Evolutionary conservation across 345 rosid species (phyloP), one percentile per base, ranked within the genome.

Genomic region (Garcia nutans): DNA sequence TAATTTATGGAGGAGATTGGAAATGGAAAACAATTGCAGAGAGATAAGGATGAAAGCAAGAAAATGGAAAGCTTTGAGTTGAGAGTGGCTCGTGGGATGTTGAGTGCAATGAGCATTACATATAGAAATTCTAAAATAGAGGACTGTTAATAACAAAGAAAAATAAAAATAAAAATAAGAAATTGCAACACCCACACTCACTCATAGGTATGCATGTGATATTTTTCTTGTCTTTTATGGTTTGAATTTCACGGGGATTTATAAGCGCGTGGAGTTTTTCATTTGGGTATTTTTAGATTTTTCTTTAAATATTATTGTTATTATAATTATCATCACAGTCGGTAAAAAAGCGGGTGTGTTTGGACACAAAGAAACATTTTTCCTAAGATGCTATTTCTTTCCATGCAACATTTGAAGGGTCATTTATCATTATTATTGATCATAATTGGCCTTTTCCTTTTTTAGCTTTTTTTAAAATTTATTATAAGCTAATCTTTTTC

Each of bases 41-140:
- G 60, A 64, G 84, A 3, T 2, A 78, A 69, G 77, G 65, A 77
- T 80, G 76, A 71, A 77, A 78, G 82, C 71, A 74, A 69, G 57
- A 15, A 37, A 60, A 41, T 45, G 61, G 16, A 28, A 42, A 42
- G 33, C 6, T 20, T 50, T 26, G 69, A 49, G 78, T 22, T 74
- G 79, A 71, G 78, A 82, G 2, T 8, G 85, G 85, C 88, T 86
- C 86, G 85, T 89, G 90, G 89, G 87, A 78, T 89, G 91, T 81
- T 87, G 81, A 69, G 77, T 76, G 77, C 80, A 76, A 66, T 20
- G 76, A 19, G 67, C 69, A 59, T 67, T 80, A 77, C 76, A 71
- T 76, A 71, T 70, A 44, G 50, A 72, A 37, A 24, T 10, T 41
- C 24, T 15, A 6, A n/a, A 65, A 42, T 52, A 20, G 10, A 5